Percentiles rank a stretch among this genome's conserved stretches.
Evolutionary conservation across 768 basidiomycete genomes (phyloP).

Genomic region (Pleurotus sapidus): DNA sequence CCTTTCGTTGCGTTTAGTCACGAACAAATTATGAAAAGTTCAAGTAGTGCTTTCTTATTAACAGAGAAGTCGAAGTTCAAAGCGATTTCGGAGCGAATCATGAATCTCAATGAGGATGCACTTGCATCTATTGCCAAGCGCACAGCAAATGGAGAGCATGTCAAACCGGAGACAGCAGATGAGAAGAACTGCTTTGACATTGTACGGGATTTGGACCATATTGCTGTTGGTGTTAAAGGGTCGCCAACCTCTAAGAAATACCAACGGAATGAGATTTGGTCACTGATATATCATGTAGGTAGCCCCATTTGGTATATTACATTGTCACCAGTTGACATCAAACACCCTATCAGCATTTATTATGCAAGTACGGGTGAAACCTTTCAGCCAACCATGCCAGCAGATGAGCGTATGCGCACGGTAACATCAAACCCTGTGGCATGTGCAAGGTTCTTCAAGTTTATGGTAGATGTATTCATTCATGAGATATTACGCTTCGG

Average conservation of each 20-base stretch:
- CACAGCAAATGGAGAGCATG: slow-evolving; percentile 20
- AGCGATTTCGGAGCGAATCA: slow-evolving; percentile 18
- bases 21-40: slow-evolving; percentile 20
- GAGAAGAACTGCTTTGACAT: slow-evolving; percentile 33
- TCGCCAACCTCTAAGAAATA: slow-evolving; percentile 13
- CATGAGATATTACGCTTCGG: neutral
- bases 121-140: slow-evolving; percentile 15
- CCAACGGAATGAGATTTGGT: neutral
- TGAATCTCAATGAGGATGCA: slow-evolving; percentile 18
- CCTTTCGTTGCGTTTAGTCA: slow-evolving; percentile 26
- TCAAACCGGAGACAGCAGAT: slow-evolving; percentile 21
- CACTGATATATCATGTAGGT: no score
- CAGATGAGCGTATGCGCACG: neutral
- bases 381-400: neutral
- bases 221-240: slow-evolving; percentile 26
- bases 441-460: neutral
- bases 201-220: slow-evolving; percentile 29
- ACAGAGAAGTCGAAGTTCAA: slow-evolving; percentile 24
- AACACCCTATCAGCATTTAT: neutral
- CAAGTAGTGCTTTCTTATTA: slow-evolving; percentile 23
- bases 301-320: no score
- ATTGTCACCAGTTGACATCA: no score
- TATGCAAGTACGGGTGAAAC: neutral
- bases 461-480: neutral
- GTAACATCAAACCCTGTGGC: neutral